Evolutionary conservation across 139 green algal genomes (phyloP).

Genomic region (Astrephomene gubernaculifera): DNA sequence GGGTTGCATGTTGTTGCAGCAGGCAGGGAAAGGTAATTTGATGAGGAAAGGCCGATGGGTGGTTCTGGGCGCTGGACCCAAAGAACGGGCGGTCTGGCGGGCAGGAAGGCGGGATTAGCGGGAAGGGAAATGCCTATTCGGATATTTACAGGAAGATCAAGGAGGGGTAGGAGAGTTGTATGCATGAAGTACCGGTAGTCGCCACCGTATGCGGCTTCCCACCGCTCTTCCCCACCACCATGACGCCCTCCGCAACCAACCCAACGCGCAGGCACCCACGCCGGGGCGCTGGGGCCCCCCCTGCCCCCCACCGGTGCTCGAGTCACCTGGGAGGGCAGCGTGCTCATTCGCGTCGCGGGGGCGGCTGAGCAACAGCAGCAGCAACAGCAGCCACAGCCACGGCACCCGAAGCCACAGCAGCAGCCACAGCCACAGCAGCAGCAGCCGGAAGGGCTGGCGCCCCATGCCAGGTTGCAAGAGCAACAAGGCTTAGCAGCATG

Average conservation of each 20-base stretch:
- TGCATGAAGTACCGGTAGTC: too few species aligned
- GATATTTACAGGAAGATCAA: too few species aligned
- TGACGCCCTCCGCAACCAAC: not conserved
- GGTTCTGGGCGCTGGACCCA: too few species aligned
- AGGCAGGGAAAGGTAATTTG: too few species aligned
- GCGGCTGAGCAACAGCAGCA: not conserved
- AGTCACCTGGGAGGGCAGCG: conserved; percentile 19
- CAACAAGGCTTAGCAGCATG: not conserved
- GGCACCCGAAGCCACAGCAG: not conserved
- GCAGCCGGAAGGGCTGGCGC: not conserved
- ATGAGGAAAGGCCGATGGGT: too few species aligned
- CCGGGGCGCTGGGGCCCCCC: not conserved
- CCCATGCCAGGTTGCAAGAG: not conserved
- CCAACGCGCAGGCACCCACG: conserved; percentile 5
- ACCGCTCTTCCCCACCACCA: not conserved
- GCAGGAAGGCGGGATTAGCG: too few species aligned
- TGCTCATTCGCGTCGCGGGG: conserved; percentile 8
- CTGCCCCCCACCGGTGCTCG: not conserved
- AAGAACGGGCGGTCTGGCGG: too few species aligned
- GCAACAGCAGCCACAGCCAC: not conserved
- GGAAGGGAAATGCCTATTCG: too few species aligned
- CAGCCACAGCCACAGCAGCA: not conserved
- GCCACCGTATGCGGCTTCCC: not conserved
- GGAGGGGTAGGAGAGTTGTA: too few species aligned
- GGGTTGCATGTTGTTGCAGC: too few species aligned